Percentiles rank a stretch among this genome's conserved stretches.
Evolutionary conservation across 2,329 filamentous ascomycete genomes (phyloP).

Genomic region (Orbilia javanica): DNA sequence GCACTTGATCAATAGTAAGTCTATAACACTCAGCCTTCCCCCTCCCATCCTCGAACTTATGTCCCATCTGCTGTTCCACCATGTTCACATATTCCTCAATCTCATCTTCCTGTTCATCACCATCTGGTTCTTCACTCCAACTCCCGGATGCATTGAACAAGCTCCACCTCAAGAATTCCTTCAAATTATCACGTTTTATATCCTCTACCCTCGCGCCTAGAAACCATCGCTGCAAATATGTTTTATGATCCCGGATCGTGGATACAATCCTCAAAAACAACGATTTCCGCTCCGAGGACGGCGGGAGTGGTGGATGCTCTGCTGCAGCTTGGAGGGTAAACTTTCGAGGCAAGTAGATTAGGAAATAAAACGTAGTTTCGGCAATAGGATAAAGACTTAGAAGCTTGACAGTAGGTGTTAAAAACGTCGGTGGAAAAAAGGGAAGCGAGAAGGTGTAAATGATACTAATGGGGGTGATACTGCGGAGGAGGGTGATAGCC

Average conservation of each 20-base stretch:
- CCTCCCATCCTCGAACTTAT: constrained; percentile 69
- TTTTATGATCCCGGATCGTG: constrained; percentile 70
- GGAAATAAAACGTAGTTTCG: constrained; percentile 71
- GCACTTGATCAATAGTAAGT: constrained; percentile 72
- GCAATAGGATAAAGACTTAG: constrained; percentile 67
- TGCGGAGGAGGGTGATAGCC: constrained; percentile 68
- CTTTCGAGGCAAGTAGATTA: constrained; percentile 70
- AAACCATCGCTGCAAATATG: constrained; percentile 73
- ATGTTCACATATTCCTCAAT: constrained; percentile 71
- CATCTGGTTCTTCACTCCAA: constrained; percentile 61
- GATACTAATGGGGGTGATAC: constrained; percentile 69
- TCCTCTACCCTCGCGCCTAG: constrained; percentile 69
- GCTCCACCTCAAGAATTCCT: constrained; percentile 74
- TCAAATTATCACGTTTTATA: constrained; percentile 72
- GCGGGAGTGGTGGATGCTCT: constrained; percentile 67
- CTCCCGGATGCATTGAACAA: constrained; percentile 69
- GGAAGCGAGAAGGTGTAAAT: constrained; percentile 66
- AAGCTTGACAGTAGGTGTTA: constrained; percentile 62
- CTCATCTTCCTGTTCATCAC: constrained; percentile 63
- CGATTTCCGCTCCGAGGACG: constrained; percentile 67
- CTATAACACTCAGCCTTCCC: constrained; percentile 70
- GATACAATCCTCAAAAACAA: constrained; percentile 70
- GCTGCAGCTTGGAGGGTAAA: constrained; percentile 70
- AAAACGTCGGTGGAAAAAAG: constrained; percentile 61
- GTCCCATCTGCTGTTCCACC: constrained; percentile 70